phyloP scores from a whole-genome alignment of 768 basidiomycete species.

The Mycena kentingensis region DNA sequence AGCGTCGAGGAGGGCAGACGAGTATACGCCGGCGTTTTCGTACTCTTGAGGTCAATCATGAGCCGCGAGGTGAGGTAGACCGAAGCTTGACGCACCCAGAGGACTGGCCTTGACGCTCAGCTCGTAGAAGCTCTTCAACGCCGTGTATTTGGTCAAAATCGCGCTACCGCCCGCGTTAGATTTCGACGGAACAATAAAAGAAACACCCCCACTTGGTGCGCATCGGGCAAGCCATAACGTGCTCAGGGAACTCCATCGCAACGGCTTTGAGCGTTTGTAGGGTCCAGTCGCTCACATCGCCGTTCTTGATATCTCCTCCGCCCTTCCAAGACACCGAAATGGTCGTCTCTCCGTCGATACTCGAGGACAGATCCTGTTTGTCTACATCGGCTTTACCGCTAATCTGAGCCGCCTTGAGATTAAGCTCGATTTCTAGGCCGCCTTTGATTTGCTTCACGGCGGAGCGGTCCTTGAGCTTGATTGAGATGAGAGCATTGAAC shows the following conservation, averaged over 20 bases:
- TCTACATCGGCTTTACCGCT: too few species aligned
- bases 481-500: constrained; percentile 10
- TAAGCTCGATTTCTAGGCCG: not conserved
- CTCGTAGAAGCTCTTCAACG: constrained; percentile 10
- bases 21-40: constrained; percentile 6
- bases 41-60: constrained; percentile 2
- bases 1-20: constrained; percentile 10
- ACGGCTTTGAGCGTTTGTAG: constrained; percentile 6
- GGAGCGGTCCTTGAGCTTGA: constrained; percentile 10
- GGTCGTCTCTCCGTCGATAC: constrained; percentile 5
- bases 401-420: not conserved
- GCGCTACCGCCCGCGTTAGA: not conserved
- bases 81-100: not conserved
- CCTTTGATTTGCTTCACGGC: not conserved
- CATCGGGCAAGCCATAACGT: constrained; percentile 7
- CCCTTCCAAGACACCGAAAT: constrained; percentile 6
- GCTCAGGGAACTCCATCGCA: constrained; percentile 5
- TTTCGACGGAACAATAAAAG: not conserved
- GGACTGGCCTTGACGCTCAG: not conserved
- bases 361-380: not conserved
- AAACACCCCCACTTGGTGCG: not conserved
- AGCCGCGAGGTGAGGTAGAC: not conserved
- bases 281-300: constrained; percentile 2
- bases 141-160: constrained; percentile 11
- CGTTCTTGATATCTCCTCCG: constrained; percentile 7